phyloP scores from a whole-genome alignment of 2,329 filamentous ascomycete genomes.

The Pseudogymnoascus sp. region DNA sequence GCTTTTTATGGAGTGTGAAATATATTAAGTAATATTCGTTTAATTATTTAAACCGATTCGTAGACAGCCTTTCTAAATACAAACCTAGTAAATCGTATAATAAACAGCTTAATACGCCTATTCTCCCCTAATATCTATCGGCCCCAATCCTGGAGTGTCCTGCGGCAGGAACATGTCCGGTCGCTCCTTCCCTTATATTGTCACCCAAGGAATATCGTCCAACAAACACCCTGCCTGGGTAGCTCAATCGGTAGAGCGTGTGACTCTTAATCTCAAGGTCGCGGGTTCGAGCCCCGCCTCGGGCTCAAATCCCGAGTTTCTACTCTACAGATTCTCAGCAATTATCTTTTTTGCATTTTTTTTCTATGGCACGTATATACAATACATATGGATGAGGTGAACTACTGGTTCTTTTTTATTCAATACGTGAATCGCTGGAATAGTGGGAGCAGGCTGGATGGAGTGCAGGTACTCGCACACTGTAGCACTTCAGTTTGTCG shows the following conservation, averaged over 20 bases:
- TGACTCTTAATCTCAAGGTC: constrained; percentile 43
- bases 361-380: neutral
- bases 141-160: neutral
- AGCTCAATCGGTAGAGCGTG: constrained; percentile 68
- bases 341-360: neutral
- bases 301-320: constrained; percentile 7
- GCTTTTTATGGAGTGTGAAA: neutral
- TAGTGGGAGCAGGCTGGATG: neutral
- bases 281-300: constrained; percentile 9
- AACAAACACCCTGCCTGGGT: constrained; percentile 23
- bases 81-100: neutral
- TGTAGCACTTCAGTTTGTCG: no score
- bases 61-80: neutral
- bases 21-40: neutral
- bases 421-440: neutral
- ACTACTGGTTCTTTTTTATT: neutral
- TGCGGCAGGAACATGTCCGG: no score
- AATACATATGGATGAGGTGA: no score
- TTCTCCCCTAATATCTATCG: no score
- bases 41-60: neutral
- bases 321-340: constrained; percentile 1
- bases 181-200: neutral
- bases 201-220: neutral
- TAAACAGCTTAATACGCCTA: neutral
- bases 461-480: no score